phyloP scores from a whole-genome alignment of 2,329 filamentous ascomycete species.

The Huntiella abstrusa region DNA sequence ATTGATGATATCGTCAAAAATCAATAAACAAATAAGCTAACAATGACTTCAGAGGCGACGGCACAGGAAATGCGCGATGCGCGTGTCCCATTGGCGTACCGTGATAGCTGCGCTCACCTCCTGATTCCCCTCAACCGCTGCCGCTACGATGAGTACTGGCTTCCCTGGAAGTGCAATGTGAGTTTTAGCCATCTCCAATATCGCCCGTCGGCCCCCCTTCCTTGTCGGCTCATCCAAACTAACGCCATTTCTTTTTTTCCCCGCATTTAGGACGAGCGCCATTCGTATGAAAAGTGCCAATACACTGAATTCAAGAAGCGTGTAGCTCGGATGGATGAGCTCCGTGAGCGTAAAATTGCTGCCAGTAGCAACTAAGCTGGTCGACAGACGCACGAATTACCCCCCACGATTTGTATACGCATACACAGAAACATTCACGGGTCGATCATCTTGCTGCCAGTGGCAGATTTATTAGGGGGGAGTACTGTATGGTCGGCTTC shows the following conservation, averaged over 20 bases:
- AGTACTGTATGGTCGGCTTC: too few relatives aligned
- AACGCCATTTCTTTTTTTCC: background rate
- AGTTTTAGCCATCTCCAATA: slow-evolving; percentile 17
- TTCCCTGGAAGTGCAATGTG: slow-evolving; percentile 97
- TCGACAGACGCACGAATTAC: too few relatives aligned
- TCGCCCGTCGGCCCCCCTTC: background rate
- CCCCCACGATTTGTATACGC: too few relatives aligned
- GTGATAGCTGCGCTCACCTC: slow-evolving; percentile 88
- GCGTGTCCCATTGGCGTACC: slow-evolving; percentile 71
- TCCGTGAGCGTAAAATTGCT: slow-evolving; percentile 57
- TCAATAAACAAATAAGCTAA: background rate
- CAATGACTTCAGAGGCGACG: slow-evolving; percentile 40
- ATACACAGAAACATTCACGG: too few relatives aligned
- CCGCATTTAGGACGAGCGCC: slow-evolving; percentile 60
- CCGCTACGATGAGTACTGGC: slow-evolving; percentile 76
- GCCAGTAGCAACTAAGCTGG: too few relatives aligned
- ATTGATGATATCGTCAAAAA: background rate
- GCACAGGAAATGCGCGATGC: slow-evolving; percentile 89
- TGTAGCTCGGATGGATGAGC: slow-evolving; percentile 95
- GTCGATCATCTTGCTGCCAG: too few relatives aligned
- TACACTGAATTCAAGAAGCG: slow-evolving; percentile 98
- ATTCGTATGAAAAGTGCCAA: slow-evolving; percentile 98
- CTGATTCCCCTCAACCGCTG: slow-evolving; percentile 92
- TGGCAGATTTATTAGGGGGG: too few relatives aligned
- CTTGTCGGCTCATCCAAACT: background rate